These are phyloP conservation scores for Globisporangium uncinulatum DNA, from an alignment of 352 stramenopile species.

Conservation along the genomic window DNA sequence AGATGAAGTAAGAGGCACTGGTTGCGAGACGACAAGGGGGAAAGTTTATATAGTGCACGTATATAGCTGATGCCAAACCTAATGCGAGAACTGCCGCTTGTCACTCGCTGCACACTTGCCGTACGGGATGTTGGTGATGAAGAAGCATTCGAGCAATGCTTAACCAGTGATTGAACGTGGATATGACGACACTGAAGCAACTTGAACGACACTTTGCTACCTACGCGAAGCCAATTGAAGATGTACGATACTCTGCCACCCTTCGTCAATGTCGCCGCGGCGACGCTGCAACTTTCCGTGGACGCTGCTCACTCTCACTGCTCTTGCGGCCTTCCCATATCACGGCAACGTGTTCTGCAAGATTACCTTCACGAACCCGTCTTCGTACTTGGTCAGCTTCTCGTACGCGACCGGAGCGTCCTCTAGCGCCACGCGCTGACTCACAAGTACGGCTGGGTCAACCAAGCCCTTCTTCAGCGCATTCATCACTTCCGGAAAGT, in stretches of 20 bases:
- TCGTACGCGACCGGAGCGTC: conserved; percentile 26
- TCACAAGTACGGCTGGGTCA: conserved; percentile 20
- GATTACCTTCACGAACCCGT: conserved; percentile 33
- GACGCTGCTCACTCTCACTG: too few relatives aligned
- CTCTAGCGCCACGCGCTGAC: conserved; percentile 24
- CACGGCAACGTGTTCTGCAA: conserved; percentile 4
- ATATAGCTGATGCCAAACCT: neutral
- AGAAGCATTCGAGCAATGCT: too few relatives aligned
- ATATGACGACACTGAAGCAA: too few relatives aligned
- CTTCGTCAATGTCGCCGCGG: too few relatives aligned
- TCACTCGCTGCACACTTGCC: neutral
- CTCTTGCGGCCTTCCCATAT: neutral
- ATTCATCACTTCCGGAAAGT: conserved; percentile 24
- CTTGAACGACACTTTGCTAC: too few relatives aligned
- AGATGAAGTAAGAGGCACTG: too few relatives aligned
- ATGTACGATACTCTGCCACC: too few relatives aligned
- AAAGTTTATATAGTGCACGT: neutral
- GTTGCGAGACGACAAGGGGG: too few relatives aligned
- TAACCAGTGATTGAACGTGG: too few relatives aligned
- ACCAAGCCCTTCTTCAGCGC: conserved; percentile 22
- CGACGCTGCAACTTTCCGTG: too few relatives aligned
- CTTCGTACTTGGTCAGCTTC: conserved; percentile 21
- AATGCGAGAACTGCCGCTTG: neutral
- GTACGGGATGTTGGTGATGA: neutral
- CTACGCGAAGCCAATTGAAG: too few relatives aligned